Percentiles rank a stretch among this genome's conserved stretches.
Evolutionary conservation across 179 eudicot species (phyloP).

Genomic region (Beta macrorhiza): DNA sequence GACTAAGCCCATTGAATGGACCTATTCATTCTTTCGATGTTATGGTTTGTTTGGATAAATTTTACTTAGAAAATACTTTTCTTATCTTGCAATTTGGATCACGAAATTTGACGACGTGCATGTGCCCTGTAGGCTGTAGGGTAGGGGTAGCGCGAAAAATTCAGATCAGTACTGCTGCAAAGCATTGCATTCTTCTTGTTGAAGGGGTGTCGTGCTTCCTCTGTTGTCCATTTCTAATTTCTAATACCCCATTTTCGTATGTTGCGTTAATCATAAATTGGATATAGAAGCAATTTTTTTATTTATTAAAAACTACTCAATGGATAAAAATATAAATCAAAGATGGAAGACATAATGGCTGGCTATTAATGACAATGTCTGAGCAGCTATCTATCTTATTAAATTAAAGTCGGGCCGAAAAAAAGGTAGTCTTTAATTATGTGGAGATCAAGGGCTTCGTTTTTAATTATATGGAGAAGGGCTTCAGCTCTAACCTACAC

Average conservation of each 20-base stretch:
- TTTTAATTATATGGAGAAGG: too few relatives aligned
- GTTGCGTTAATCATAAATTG: too few relatives aligned
- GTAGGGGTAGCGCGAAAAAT: not conserved
- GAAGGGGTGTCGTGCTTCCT: not conserved
- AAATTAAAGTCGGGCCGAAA: too few relatives aligned
- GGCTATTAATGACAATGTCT: too few relatives aligned
- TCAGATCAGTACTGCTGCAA: slow-evolving; percentile 5
- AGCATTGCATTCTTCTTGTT: not conserved
- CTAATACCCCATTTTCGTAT: not conserved
- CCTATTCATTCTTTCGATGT: slow-evolving; percentile 18
- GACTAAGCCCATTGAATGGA: slow-evolving; percentile 23
- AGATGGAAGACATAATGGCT: too few relatives aligned
- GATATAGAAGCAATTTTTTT: too few relatives aligned
- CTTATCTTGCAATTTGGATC: slow-evolving; percentile 2
- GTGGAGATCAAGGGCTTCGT: too few relatives aligned
- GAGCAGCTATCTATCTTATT: too few relatives aligned
- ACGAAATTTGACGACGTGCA: slow-evolving; percentile 16
- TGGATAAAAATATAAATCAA: too few relatives aligned
- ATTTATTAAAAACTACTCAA: too few relatives aligned
- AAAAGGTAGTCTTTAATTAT: too few relatives aligned
- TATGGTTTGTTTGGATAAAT: not conserved
- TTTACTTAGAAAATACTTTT: not conserved
- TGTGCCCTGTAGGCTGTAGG: not conserved
- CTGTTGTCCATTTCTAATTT: not conserved
- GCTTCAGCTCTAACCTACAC: too few relatives aligned